Conservation (phyloP, 2,329 filamentous ascomycete species). For the Colletotrichum sp. region DNA sequence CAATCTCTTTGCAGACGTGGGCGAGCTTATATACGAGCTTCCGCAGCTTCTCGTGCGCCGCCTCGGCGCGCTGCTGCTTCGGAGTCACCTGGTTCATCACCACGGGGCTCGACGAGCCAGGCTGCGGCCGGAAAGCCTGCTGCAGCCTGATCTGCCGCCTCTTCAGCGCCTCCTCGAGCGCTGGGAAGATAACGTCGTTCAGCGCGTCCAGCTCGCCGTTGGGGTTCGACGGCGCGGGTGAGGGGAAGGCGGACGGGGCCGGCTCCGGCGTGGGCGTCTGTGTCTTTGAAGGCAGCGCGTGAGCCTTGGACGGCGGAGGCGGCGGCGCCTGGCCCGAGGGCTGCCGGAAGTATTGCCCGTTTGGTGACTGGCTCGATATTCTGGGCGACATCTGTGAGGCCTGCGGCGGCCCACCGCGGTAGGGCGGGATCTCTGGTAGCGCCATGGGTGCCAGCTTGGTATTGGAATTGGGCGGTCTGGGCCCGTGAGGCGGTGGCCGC, state of each 20-base stretch:
- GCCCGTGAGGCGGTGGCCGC: slow-evolving; percentile 27
- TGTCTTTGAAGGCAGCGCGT: slow-evolving; percentile 33
- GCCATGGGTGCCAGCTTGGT: slow-evolving; percentile 46
- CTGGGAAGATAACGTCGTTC: slow-evolving; percentile 90
- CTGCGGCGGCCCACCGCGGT: slow-evolving; percentile 40
- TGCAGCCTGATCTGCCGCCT: slow-evolving; percentile 72
- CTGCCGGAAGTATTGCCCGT: slow-evolving; percentile 25
- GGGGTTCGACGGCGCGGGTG: slow-evolving; percentile 60
- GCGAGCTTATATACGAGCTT: slow-evolving; percentile 83
- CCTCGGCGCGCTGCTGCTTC: slow-evolving; percentile 71
- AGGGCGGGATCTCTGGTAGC: slow-evolving; percentile 62
- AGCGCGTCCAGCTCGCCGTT: slow-evolving; percentile 82
- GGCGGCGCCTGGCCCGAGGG: slow-evolving; percentile 19
- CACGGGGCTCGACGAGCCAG: slow-evolving; percentile 30
- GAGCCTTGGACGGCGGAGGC: slow-evolving; percentile 25
- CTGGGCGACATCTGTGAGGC: slow-evolving; percentile 29
- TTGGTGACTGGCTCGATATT: slow-evolving; percentile 18
- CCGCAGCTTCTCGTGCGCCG: slow-evolving; percentile 81
- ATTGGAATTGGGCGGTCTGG: slow-evolving; percentile 39
- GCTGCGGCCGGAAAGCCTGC: slow-evolving; percentile 48
- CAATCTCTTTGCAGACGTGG: slow-evolving; percentile 86
- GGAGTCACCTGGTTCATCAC: slow-evolving; percentile 56
- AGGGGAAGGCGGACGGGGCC: slow-evolving; percentile 58
- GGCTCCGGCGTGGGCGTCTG: slow-evolving; percentile 37
- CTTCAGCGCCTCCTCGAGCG: slow-evolving; percentile 88